Conservation (phyloP, 108 stramenopile species). For the Skeletonema costatum region DNA sequence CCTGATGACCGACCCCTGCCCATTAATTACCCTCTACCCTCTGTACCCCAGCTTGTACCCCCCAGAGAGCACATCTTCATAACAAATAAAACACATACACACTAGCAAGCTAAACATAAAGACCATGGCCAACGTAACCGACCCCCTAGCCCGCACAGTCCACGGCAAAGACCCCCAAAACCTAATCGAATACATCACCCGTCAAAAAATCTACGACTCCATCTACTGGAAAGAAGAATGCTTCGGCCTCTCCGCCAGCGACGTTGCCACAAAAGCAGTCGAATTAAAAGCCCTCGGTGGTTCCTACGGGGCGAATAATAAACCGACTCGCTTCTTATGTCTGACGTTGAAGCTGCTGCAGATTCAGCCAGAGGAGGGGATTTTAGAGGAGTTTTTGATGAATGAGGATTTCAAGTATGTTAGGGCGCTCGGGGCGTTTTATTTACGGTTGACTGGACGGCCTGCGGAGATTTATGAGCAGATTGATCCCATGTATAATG, state of each 20-base stretch:
- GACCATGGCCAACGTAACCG: slow-evolving; percentile 90
- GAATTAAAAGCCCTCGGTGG: slow-evolving; percentile 85
- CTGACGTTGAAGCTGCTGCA: slow-evolving; percentile 96
- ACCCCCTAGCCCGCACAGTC: slow-evolving; percentile 86
- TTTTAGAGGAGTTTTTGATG: slow-evolving; percentile 86
- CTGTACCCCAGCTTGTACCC: no score
- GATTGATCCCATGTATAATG: slow-evolving; percentile 92
- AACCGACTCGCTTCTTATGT: slow-evolving; percentile 94
- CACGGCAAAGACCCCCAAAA: slow-evolving; percentile 99
- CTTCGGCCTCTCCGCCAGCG: slow-evolving; percentile 90
- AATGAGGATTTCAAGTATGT: slow-evolving; percentile 98
- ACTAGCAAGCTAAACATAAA: background rate
- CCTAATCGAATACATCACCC: slow-evolving; percentile 97
- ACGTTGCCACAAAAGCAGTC: slow-evolving; percentile 93
- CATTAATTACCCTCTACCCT: no score
- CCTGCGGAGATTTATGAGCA: slow-evolving; percentile 91
- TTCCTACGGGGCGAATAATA: slow-evolving; percentile 84
- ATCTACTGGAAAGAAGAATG: slow-evolving; percentile 91
- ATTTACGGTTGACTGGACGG: slow-evolving; percentile 91
- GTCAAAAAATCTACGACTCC: slow-evolving; percentile 93
- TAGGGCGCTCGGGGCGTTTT: slow-evolving; percentile 93
- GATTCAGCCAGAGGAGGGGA: slow-evolving; percentile 94
- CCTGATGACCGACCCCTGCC: no score
- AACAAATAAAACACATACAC: no score
- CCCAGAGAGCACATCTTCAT: no score